Evolutionary conservation across 1,284 basidiomycete genomes (phyloP), one percentile per base, ranked within the genome.

Genomic region (Ceratobasidium sp.): DNA sequence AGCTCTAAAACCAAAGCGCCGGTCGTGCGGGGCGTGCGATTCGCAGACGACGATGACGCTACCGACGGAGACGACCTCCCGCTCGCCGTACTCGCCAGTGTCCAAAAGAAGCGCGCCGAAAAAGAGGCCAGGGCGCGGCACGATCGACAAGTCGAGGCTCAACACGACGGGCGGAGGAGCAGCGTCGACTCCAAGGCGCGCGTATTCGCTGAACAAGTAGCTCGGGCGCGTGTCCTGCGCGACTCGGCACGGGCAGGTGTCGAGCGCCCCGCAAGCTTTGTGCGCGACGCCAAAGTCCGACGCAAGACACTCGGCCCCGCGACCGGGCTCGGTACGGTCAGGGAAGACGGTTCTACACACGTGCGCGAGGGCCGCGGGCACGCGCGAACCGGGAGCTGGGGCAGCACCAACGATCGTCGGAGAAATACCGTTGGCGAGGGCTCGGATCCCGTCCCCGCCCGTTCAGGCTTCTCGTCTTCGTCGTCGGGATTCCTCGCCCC

Each of bases 51-150:
- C 32, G 60, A 64, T 8, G 60, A 64, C 31, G 60, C 45, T 5
- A 52, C 43, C 42, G 60, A 64, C 34, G 49, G 60, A 1, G 60
- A 64, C 35, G 60, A 64, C 31, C 60, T 64, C n/a, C 60, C 60
- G 6, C 60, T 64, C 34, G 60, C 60, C 7, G 60, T 64, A 13
- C 60, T 64, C 17, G 47, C 49, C 35, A 47, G 43, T 17, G 60
- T 64, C 2, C 60, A 64, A 34, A 64, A 64, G 32, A 64, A 64
- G 60, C 60, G 60, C 20, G 60, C 60, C 1, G 60, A 64, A 40
- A 27, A 38, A 10, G 47, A 64, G 40, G 60, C 60, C 35, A 2
- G 60, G n/a, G 60, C 49, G 12, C 31, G 49, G n/a, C 60, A 52
- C 45, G 45, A 12, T 20, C 45, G 45, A 10, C 22, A 47, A 12